These are phyloP conservation scores for Volvariella surrecta DNA, from an alignment of 1,284 basidiomycete species.

Conservation along the genomic window DNA sequence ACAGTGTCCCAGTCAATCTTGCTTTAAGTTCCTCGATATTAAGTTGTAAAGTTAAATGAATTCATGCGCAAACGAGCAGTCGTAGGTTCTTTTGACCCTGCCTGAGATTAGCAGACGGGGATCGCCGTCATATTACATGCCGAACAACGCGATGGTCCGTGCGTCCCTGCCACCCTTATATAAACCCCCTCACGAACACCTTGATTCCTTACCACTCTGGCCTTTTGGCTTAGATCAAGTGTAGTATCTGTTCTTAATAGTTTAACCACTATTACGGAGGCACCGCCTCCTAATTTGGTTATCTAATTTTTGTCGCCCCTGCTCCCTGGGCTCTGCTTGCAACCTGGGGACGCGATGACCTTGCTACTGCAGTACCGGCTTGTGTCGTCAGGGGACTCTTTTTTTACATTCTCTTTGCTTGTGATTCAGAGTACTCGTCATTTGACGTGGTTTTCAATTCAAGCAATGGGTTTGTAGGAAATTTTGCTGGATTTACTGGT, in stretches of 20 bases:
- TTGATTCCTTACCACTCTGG: conserved; percentile 49
- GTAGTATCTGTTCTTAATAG: conserved; percentile 91
- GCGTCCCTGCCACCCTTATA: conserved; percentile 12
- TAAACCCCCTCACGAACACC: conserved; percentile 8
- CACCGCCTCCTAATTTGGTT: conserved; percentile 33
- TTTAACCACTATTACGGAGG: conserved; percentile 65
- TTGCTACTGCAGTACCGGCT: conserved; percentile 36
- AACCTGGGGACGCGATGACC: conserved; percentile 35
- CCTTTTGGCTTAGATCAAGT: conserved; percentile 96
- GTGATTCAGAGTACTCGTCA: conserved; percentile 14
- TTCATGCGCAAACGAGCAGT: too few relatives aligned
- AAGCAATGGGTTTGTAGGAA: neutral
- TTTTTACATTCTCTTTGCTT: conserved; percentile 18
- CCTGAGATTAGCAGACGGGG: too few relatives aligned
- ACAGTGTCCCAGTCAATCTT: too few relatives aligned
- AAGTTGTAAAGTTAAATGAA: too few relatives aligned
- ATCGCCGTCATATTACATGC: too few relatives aligned
- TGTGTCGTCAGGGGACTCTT: conserved; percentile 35
- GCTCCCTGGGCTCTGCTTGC: conserved; percentile 37
- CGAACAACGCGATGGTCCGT: too few relatives aligned
- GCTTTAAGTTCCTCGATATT: too few relatives aligned
- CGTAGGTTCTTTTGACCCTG: too few relatives aligned
- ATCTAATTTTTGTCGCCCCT: conserved; percentile 41
- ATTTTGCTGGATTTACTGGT: too few relatives aligned
- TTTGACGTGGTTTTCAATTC: conserved; percentile 1